Conservation (phyloP, 2,329 filamentous ascomycete genomes). For the Curvularia sp. region DNA sequence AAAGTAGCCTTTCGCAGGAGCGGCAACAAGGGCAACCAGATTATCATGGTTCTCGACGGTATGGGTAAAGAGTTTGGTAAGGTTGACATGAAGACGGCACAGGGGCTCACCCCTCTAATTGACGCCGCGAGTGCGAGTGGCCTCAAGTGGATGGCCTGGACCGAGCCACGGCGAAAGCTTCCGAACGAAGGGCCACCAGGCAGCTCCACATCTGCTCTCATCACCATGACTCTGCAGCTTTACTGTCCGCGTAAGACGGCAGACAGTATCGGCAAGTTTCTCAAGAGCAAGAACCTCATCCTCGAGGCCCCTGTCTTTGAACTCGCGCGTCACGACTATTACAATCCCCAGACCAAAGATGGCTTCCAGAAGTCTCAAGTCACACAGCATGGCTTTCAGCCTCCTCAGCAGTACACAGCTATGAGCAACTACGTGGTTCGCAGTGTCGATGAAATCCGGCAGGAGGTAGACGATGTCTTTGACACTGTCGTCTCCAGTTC, state of each 20-base stretch:
- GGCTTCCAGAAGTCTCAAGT: conserved; percentile 25
- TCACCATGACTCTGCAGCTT: conserved; percentile 72
- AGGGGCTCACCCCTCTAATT: conserved; percentile 73
- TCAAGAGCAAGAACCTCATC: conserved; percentile 71
- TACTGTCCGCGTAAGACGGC: conserved; percentile 77
- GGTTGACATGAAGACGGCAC: conserved; percentile 72
- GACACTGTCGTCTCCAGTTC: conserved; percentile 75
- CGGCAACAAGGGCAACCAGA: conserved; percentile 62
- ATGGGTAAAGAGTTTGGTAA: conserved; percentile 74
- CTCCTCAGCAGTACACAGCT: conserved; percentile 12
- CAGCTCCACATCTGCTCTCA: conserved; percentile 29
- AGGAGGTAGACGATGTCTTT: conserved; percentile 85
- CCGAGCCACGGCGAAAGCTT: conserved; percentile 70
- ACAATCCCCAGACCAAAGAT: conserved; percentile 71
- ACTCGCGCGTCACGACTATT: conserved; percentile 71
- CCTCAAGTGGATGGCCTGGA: conserved; percentile 74
- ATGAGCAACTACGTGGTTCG: conserved; percentile 29
- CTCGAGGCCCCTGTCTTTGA: conserved; percentile 68
- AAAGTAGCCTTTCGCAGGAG: conserved; percentile 72
- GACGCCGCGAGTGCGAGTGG: conserved; percentile 66
- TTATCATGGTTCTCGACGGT: conserved; percentile 79
- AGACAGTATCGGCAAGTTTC: conserved; percentile 69
- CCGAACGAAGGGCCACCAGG: conserved; percentile 61
- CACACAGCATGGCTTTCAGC: conserved; percentile 24
- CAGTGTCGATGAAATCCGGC: conserved; percentile 79